Conservation (phyloP, 1,139 yeast species). For the Kluyveromyces sp. region DNA sequence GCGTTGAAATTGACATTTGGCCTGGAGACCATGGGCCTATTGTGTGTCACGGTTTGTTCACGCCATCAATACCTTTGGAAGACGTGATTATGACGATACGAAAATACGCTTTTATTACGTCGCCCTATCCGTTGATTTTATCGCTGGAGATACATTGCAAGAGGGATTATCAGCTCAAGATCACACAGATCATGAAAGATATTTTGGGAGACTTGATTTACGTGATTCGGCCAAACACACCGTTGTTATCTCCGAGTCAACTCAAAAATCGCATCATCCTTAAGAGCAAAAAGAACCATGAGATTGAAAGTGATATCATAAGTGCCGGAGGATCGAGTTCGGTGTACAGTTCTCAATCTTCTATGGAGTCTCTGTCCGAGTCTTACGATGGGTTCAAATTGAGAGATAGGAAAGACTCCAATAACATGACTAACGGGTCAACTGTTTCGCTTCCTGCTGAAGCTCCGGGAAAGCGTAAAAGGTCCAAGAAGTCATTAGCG, state of each 20-base stretch:
- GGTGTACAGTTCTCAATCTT: slow-evolving; percentile 6
- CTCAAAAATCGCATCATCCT: slow-evolving; percentile 63
- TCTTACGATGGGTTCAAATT: background rate
- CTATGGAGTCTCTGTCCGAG: slow-evolving; percentile 14
- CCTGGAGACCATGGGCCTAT: slow-evolving; percentile 78
- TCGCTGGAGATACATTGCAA: slow-evolving; percentile 83
- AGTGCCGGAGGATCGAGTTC: background rate
- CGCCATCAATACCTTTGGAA: slow-evolving; percentile 60
- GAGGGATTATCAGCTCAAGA: slow-evolving; percentile 51
- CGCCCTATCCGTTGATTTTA: slow-evolving; percentile 80
- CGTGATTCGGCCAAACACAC: slow-evolving; percentile 22
- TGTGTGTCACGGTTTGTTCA: slow-evolving; percentile 87
- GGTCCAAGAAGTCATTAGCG: slow-evolving; percentile 13
- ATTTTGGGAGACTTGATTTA: slow-evolving; percentile 52
- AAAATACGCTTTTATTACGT: slow-evolving; percentile 76
- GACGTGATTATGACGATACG: slow-evolving; percentile 68
- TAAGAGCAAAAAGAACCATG: slow-evolving; percentile 59
- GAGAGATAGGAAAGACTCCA: slow-evolving; percentile 9
- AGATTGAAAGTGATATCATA: slow-evolving; percentile 5
- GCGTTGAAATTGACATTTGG: slow-evolving; percentile 94
- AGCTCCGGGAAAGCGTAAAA: slow-evolving; percentile 12
- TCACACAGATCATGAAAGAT: slow-evolving; percentile 46
- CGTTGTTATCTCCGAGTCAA: slow-evolving; percentile 66
- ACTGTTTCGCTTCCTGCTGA: background rate
- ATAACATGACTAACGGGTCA: background rate